A percentile compares a stretch with the other conserved stretches of the same genome.
These are phyloP conservation scores for Volvox africanus DNA, from an alignment of 139 green algal genomes.

Conservation along the genomic window DNA sequence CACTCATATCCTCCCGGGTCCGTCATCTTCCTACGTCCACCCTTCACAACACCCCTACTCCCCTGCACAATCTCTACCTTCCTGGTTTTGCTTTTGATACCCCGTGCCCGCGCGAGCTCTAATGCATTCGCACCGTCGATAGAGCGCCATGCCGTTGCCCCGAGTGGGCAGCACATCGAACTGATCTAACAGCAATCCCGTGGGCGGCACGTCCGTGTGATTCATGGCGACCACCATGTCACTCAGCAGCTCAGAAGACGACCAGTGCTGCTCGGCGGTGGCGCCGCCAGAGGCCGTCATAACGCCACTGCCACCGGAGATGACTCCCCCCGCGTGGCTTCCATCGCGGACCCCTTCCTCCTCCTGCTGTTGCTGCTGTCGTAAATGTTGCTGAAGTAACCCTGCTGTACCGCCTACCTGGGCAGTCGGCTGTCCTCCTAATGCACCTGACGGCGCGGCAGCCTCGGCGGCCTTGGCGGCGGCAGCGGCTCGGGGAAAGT, in stretches of 20 bases:
- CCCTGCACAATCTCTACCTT: no score
- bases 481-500: not conserved
- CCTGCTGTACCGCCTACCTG: not conserved
- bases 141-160: constrained; percentile 55
- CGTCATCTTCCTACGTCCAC: no score
- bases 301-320: not conserved
- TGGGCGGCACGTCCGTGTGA: constrained; percentile 78
- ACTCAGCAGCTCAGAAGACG: not conserved
- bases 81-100: no score
- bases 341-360: not conserved
- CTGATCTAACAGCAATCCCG: constrained; percentile 68
- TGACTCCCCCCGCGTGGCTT: no score
- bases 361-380: not conserved
- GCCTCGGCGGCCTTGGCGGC: not conserved
- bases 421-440: not conserved
- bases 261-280: constrained; percentile 25
- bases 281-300: not conserved
- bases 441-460: not conserved
- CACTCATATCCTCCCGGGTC: no score
- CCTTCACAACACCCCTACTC: no score
- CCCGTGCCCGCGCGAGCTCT: not conserved
- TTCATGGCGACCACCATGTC: constrained; percentile 73
- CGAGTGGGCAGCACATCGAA: constrained; percentile 73
- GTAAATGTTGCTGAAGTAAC: not conserved
- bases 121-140: constrained; percentile 43